Percentiles rank a stretch among this genome's conserved stretches.
Conservation (phyloP, 495 filamentous ascomycete genomes). For the Penicillium crystallinum region DNA sequence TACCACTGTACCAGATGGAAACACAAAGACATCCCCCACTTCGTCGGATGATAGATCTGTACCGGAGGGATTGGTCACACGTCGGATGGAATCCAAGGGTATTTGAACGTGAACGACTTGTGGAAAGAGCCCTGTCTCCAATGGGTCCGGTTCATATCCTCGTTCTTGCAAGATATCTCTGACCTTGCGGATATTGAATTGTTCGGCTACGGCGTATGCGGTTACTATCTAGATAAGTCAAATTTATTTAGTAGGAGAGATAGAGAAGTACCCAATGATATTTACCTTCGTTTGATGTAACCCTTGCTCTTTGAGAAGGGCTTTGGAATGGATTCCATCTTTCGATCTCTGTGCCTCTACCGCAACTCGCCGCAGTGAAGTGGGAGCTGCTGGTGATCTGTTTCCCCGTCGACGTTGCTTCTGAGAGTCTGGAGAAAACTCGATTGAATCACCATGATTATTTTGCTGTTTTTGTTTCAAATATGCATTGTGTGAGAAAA, state of each 20-base stretch:
- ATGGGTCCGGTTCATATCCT: slow-evolving; percentile 62
- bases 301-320: slow-evolving; percentile 38
- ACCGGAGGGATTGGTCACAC: slow-evolving; percentile 47
- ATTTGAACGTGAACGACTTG: slow-evolving; percentile 63
- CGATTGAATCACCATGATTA: slow-evolving; percentile 17
- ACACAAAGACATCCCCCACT: slow-evolving; percentile 90
- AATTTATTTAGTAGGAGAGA: slow-evolving; percentile 9
- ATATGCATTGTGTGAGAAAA: slow-evolving; percentile 47
- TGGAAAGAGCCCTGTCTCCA: slow-evolving; percentile 55
- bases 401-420: slow-evolving; percentile 41
- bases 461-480: slow-evolving; percentile 32
- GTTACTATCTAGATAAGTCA: slow-evolving; percentile 53
- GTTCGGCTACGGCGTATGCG: slow-evolving; percentile 80
- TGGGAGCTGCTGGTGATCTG: slow-evolving; percentile 47
- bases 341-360: slow-evolving; percentile 56
- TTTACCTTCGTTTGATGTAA: slow-evolving; percentile 39
- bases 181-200: slow-evolving; percentile 73
- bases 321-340: slow-evolving; percentile 40
- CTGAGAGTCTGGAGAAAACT: slow-evolving; percentile 20
- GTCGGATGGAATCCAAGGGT: slow-evolving; percentile 48
- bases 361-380: slow-evolving; percentile 53
- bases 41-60: slow-evolving; percentile 57
- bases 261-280: neutral
- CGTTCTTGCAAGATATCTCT: slow-evolving; percentile 64
- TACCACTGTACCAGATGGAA: slow-evolving; percentile 93